Evolutionary conservation across 2,329 filamentous ascomycete genomes (phyloP).

Genomic region (Fusarium papillatum): DNA sequence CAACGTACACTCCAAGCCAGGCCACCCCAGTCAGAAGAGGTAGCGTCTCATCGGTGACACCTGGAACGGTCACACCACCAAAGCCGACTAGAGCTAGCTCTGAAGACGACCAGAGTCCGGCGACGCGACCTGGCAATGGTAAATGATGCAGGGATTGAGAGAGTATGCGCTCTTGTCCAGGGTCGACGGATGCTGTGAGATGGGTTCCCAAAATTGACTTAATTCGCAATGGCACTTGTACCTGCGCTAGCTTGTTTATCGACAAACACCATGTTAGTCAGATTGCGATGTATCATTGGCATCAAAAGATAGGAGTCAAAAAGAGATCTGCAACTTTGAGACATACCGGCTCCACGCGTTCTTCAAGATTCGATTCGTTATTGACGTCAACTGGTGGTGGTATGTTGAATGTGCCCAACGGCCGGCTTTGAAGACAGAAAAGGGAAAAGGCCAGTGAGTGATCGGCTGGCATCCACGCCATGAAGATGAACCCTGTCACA

Average conservation of each 20-base stretch:
- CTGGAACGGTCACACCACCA: slow-evolving; percentile 7
- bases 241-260: slow-evolving; percentile 36
- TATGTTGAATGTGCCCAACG: slow-evolving; percentile 4
- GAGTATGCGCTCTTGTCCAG: slow-evolving; percentile 30
- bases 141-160: slow-evolving; percentile 16
- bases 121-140: slow-evolving; percentile 12
- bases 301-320: slow-evolving; percentile 14
- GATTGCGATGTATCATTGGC: slow-evolving; percentile 7
- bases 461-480: slow-evolving; percentile 25
- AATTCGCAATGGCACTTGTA: slow-evolving; percentile 26
- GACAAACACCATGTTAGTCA: slow-evolving; percentile 6
- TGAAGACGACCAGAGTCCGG: slow-evolving; percentile 28
- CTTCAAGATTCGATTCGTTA: background rate
- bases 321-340: slow-evolving; percentile 20
- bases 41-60: slow-evolving; percentile 3
- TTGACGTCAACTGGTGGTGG: slow-evolving; percentile 7
- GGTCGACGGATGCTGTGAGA: background rate
- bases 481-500: slow-evolving; percentile 21
- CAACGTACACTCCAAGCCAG: slow-evolving; percentile 52
- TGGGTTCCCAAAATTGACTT: slow-evolving; percentile 25
- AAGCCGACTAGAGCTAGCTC: slow-evolving; percentile 10
- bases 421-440: background rate
- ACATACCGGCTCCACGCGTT: slow-evolving; percentile 13
- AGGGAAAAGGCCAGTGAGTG: slow-evolving; percentile 16
- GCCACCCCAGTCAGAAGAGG: slow-evolving; percentile 21